A percentile compares a stretch with the other conserved stretches of the same genome.
These are phyloP conservation scores for Colletotrichum orchidophilum DNA, from an alignment of 2,329 filamentous ascomycete genomes.

Conservation along the genomic window DNA sequence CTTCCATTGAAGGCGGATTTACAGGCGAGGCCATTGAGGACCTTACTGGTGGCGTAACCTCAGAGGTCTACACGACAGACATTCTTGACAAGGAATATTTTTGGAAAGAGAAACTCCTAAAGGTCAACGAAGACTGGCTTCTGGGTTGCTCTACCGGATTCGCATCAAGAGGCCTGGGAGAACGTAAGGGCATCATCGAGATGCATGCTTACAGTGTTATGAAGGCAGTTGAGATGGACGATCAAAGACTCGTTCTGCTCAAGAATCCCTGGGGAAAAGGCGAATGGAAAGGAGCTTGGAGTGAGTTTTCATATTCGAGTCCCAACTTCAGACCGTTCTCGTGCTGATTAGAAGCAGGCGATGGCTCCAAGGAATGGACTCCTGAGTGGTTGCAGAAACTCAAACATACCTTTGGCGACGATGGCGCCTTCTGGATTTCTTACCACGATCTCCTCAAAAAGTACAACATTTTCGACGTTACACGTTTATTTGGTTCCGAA, in stretches of 20 bases:
- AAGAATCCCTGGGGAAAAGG: conserved; percentile 83
- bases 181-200: conserved; percentile 66
- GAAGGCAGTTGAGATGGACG: conserved; percentile 66
- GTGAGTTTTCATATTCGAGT: conserved; percentile 40
- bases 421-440: conserved; percentile 64
- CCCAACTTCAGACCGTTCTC: not conserved
- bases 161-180: conserved; percentile 54
- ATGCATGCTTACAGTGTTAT: conserved; percentile 70
- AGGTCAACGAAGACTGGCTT: conserved; percentile 81
- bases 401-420: conserved; percentile 73
- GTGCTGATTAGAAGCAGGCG: conserved; percentile 50
- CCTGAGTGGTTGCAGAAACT: conserved; percentile 75
- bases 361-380: conserved; percentile 80
- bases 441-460: conserved; percentile 55
- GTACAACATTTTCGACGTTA: conserved; percentile 55
- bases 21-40: conserved; percentile 68
- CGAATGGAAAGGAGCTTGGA: conserved; percentile 86
- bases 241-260: conserved; percentile 70
- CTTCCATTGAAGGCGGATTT: conserved; percentile 78
- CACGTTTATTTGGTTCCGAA: conserved; percentile 58
- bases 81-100: conserved; percentile 76
- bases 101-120: conserved; percentile 81
- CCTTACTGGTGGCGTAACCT: conserved; percentile 72
- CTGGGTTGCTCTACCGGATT: conserved; percentile 68
- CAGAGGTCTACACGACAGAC: conserved; percentile 71